Percentiles rank a stretch among this genome's conserved stretches.
These are phyloP conservation scores for Andrographis paniculata DNA, from an alignment of 305 asterid species.

Conservation along the genomic window DNA sequence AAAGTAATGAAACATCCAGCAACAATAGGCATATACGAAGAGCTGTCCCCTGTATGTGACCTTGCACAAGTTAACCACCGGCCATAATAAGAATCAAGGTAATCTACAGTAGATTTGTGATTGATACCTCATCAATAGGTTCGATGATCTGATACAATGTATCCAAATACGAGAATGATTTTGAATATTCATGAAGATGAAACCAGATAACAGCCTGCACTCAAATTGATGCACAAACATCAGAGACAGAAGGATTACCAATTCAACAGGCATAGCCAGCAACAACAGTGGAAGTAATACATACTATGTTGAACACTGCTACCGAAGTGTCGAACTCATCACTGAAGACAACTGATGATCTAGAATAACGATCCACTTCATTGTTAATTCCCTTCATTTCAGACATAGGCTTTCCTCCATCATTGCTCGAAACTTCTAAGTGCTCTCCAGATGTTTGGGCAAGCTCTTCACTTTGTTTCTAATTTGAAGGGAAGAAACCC, in stretches of 20 bases:
- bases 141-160: conserved; percentile 74
- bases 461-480: conserved; percentile 70
- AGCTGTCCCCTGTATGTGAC: conserved; percentile 65
- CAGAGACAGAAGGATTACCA: not conserved
- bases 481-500: not conserved
- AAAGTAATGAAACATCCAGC: conserved; percentile 82
- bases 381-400: conserved; percentile 30
- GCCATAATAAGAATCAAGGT: not conserved
- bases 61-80: conserved; percentile 14
- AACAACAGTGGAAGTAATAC: conserved; percentile 18
- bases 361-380: conserved; percentile 25
- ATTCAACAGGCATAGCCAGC: not conserved
- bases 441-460: conserved; percentile 51
- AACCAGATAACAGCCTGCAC: conserved; percentile 91
- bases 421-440: conserved; percentile 37
- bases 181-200: conserved; percentile 85
- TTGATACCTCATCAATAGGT: conserved; percentile 83
- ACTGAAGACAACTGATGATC: conserved; percentile 31
- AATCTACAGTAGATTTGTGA: conserved; percentile 3
- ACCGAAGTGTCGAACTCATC: conserved; percentile 51
- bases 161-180: conserved; percentile 73
- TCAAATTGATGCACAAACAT: not conserved
- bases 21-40: conserved; percentile 81
- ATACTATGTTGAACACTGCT: conserved; percentile 53
- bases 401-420: conserved; percentile 32